Base-by-base conservation (phyloP, 768 basidiomycete species). In the Lanmaoa rubissima region DNA sequence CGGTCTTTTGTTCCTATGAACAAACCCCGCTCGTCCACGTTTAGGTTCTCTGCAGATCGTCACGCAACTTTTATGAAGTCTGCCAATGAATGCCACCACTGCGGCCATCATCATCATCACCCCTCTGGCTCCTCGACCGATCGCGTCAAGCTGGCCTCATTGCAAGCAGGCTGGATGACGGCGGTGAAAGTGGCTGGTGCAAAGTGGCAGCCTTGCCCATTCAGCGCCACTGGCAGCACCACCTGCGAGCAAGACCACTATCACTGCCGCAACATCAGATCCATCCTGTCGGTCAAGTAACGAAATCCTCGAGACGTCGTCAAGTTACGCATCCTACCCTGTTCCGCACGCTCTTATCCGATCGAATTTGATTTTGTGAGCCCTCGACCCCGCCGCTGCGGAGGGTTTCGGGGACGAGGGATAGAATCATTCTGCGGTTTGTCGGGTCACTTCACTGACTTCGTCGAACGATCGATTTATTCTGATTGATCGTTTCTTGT, bases 401-500 rank as follows among this genome's bases (percentile, higher is more conserved):
- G 49, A 65, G 40, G 79, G 78, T 44, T 81, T 84, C 54, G 76
- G 76, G 32, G 76, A 82, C 47, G 65, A 82, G 57, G 85, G 81
- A 43, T 79, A 79, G 60, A 66, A 74, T 50, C 70, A 74, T 38
- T 76, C 76, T 2, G 64, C 72, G 28, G 68, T 70, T 65, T 81
- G 81, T 40, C 81, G 83, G 66, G 79, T 79, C 53, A 70, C 79
- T 4, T 83, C 81, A 6, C 68, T 79, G 51, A 81, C 81, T 1
- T 81, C 80, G 14, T 74, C 69, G 19, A 84, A 87, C 74, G 86
- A 86, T 87, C 82, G 65, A 80, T 82, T 73, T 81, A 82, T 73
- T 79, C 78, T 66, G 82, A 64, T 62, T 75, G 32, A 77, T 75
- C 12, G 69, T 71, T 10, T 70, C 75, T 47, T 71, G 78, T 51